Conservation (phyloP, 2,329 filamentous ascomycete species). For the Calonectria honghensis region DNA sequence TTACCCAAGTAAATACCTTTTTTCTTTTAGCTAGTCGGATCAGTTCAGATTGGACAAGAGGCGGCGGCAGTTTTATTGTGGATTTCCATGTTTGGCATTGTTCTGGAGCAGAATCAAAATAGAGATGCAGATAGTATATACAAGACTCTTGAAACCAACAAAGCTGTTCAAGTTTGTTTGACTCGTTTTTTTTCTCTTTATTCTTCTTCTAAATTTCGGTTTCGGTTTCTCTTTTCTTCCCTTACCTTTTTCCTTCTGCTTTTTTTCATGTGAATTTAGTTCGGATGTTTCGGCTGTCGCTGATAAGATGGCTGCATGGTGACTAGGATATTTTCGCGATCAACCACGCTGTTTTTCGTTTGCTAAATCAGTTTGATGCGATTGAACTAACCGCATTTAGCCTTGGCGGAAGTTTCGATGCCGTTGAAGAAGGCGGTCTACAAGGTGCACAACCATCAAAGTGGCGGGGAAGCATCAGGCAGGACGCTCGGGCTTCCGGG, state of each 20-base stretch:
- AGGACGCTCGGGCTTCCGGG: constrained; percentile 1
- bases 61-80: constrained; percentile 1
- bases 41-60: background rate
- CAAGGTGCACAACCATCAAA: background rate
- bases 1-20: background rate
- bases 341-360: background rate
- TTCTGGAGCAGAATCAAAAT: background rate
- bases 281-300: constrained; percentile 7
- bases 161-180: background rate
- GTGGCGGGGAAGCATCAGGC: constrained; percentile 10
- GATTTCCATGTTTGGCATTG: background rate
- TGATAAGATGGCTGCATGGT: background rate
- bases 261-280: background rate
- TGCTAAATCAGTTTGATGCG: background rate
- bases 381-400: background rate
- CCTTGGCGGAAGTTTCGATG: background rate
- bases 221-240: too few relatives aligned
- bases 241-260: too few relatives aligned
- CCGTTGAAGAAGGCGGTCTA: background rate
- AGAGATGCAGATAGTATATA: background rate
- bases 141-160: constrained; percentile 1
- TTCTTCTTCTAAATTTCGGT: too few relatives aligned
- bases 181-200: too few relatives aligned
- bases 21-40: background rate
- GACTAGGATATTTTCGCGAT: constrained; percentile 10